phyloP scores from a whole-genome alignment of 768 basidiomycete genomes.

The Piloderma croceum region DNA sequence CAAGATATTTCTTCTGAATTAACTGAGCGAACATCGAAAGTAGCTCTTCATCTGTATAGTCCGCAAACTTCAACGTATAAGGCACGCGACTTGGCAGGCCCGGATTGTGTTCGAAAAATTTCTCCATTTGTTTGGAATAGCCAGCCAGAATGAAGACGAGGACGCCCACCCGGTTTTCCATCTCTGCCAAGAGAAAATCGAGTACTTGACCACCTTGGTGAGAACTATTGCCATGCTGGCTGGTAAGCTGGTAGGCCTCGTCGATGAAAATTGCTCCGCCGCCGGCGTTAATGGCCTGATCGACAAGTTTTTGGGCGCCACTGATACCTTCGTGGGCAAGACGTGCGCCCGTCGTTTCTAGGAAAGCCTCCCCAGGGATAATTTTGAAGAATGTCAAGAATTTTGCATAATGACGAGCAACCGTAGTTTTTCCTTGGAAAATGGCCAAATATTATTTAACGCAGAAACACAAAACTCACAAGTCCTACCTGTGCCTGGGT shows the following conservation, averaged over 20 bases:
- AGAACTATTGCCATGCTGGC: no score
- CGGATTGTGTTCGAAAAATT: conserved; percentile 73
- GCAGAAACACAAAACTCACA: neutral
- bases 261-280: conserved; percentile 68
- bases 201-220: conserved; percentile 55
- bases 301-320: conserved; percentile 45
- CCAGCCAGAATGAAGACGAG: conserved; percentile 69
- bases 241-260: conserved; percentile 64
- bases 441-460: neutral
- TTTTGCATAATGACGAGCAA: conserved; percentile 58
- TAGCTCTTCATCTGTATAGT: conserved; percentile 56
- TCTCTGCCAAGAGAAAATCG: conserved; percentile 67
- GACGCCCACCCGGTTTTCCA: conserved; percentile 63
- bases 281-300: conserved; percentile 41
- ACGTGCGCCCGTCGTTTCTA: conserved; percentile 60
- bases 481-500: conserved; percentile 66
- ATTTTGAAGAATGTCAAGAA: conserved; percentile 52
- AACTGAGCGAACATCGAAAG: conserved; percentile 47
- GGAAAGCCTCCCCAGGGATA: conserved; percentile 46
- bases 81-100: conserved; percentile 67
- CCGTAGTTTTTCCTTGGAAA: conserved; percentile 58
- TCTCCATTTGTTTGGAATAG: conserved; percentile 69
- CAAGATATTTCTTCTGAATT: conserved; percentile 41
- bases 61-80: conserved; percentile 49
- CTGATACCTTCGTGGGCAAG: conserved; percentile 53